Conservation (phyloP, 2,329 filamentous ascomycete species). For the Penicillium occitanis region DNA sequence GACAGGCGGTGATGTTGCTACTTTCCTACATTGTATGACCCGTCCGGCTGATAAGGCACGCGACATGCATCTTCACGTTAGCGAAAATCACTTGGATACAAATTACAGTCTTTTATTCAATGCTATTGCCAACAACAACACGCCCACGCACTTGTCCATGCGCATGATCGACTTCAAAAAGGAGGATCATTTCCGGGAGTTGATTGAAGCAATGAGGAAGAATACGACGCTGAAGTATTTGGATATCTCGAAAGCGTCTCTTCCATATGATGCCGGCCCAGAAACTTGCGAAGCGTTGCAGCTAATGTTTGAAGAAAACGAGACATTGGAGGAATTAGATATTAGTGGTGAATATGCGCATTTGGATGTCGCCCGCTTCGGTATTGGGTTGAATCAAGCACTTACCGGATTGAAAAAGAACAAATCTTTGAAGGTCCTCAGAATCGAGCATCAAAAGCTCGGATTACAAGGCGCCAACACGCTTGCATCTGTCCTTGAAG, state of each 20-base stretch:
- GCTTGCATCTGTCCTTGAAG: conserved; percentile 65
- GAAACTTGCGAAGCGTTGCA: conserved; percentile 66
- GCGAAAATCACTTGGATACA: conserved; percentile 55
- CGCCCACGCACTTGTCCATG: conserved; percentile 65
- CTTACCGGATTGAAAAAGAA: conserved; percentile 65
- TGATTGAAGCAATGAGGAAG: conserved; percentile 60
- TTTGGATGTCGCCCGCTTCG: conserved; percentile 68
- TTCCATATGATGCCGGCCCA: conserved; percentile 66
- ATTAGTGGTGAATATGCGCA: conserved; percentile 71
- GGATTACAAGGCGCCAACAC: conserved; percentile 69
- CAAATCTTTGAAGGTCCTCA: conserved; percentile 59
- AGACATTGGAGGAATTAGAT: conserved; percentile 65
- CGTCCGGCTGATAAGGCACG: conserved; percentile 51
- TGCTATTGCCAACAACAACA: conserved; percentile 52
- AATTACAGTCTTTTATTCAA: conserved; percentile 46
- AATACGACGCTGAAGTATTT: conserved; percentile 65
- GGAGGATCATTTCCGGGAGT: conserved; percentile 62
- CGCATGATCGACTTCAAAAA: conserved; percentile 68
- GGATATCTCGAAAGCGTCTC: conserved; percentile 68
- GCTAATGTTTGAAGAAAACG: conserved; percentile 65
- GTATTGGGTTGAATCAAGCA: conserved; percentile 66
- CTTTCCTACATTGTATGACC: conserved; percentile 64
- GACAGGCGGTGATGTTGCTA: conserved; percentile 63
- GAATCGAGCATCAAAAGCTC: conserved; percentile 67
- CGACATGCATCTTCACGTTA: conserved; percentile 65